Evolutionary conservation across 805 yeast species (phyloP), one percentile per base, ranked within the genome.

Genomic region (Starmera dryadoides): DNA sequence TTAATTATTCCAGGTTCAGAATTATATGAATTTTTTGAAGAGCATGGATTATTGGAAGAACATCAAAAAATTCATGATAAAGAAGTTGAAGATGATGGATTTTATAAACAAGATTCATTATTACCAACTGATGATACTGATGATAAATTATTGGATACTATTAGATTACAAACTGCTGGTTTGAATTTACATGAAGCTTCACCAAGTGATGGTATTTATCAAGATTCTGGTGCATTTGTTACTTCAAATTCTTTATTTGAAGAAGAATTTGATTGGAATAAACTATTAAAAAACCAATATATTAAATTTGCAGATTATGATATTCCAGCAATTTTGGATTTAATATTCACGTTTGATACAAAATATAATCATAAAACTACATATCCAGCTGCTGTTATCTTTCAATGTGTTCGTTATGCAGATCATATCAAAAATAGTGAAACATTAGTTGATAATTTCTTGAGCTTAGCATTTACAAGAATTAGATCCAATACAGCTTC

Each of bases 281-380:
- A 63, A 42, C 56, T 81, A 12, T 38, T 72, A 4, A 73, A 75
- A 14, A 77, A 76, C 33, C 85, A 82, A 55, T 82, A 60, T 50
- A 66, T 83, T 35, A 73, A 73, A 45, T 80, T 79, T 49, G 65
- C 74, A 15, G 88, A 82, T 51, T 68, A 76, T 46, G 69, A 66
- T 19, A 79, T 85, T 25, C 94, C 95, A 0, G 88, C 84, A 52
- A 78, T 89, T 33, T 66, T 88, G 20, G 68, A 72, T 40, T 61
- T 74, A 37, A 75, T 89, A 15, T 59, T 86, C 18, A 64, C 66
- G n/a, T 71, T 73, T 52, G 81, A 82, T 10, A 78, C 77, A 18
- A 60, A 66, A 36, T 72, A 74, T 46, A 69, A 73, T 7, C 68
- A 66, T 33, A 59, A 60, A 29, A 63, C 68, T 0, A 59, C 68